These are phyloP conservation scores for Sporisorium graminicola DNA, from an alignment of 1,284 basidiomycete genomes.

Conservation along the genomic window DNA sequence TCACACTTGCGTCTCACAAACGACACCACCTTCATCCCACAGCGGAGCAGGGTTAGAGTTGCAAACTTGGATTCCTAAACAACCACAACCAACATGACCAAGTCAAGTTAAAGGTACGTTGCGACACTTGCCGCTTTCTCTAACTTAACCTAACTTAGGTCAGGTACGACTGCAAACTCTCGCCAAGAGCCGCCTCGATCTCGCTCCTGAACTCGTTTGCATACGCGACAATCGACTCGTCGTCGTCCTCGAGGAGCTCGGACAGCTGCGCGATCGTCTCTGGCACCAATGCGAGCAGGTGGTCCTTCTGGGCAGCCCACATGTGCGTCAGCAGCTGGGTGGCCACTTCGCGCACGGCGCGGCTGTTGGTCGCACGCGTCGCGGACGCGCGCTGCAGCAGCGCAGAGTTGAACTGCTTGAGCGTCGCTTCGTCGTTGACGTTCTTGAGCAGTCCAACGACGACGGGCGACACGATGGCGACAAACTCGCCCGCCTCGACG, in stretches of 20 bases:
- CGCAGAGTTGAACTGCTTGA: conserved; percentile 84
- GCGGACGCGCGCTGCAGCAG: conserved; percentile 79
- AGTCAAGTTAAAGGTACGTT: no score
- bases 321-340: conserved; percentile 78
- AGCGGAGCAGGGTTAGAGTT: no score
- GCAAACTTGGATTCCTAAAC: no score
- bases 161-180: conserved; percentile 70
- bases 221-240: conserved; percentile 70
- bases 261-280: conserved; percentile 73
- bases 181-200: conserved; percentile 71
- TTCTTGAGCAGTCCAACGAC: conserved; percentile 74
- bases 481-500: conserved; percentile 17
- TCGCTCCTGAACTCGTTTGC: conserved; percentile 71
- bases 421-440: conserved; percentile 76
- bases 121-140: no score
- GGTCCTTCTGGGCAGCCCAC: conserved; percentile 78
- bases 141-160: no score
- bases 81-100: no score
- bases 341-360: conserved; percentile 73
- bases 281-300: conserved; percentile 73
- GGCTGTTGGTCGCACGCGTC: conserved; percentile 73
- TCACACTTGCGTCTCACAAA: no score
- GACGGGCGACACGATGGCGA: conserved; percentile 10
- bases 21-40: no score
- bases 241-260: conserved; percentile 73